Evolutionary conservation across 345 rosid genomes (phyloP).

Genomic region (Carallia pectinifolia): DNA sequence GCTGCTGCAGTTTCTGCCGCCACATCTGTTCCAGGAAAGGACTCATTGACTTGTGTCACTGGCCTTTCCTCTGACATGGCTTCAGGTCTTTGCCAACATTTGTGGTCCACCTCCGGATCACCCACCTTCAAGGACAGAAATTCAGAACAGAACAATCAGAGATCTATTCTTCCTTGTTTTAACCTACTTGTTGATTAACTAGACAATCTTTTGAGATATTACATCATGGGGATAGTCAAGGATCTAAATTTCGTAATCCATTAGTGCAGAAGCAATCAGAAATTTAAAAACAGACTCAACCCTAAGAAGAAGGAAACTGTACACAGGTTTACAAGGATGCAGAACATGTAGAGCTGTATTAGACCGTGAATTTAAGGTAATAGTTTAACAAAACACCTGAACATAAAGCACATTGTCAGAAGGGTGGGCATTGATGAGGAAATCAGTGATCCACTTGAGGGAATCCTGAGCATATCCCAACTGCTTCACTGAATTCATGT

Average conservation of each 20-base stretch:
- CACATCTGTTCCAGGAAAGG: constrained; percentile 23
- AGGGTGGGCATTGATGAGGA: constrained; percentile 28
- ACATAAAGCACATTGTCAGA: constrained; percentile 19
- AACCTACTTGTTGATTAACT: no score
- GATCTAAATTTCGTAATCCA: no score
- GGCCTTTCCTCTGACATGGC: constrained; percentile 21
- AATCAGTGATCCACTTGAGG: constrained; percentile 32
- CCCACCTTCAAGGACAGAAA: constrained; percentile 19
- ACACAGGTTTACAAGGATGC: not conserved
- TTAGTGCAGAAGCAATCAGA: no score
- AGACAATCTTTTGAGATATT: no score
- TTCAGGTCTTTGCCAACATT: constrained; percentile 31
- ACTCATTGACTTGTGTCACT: constrained; percentile 13
- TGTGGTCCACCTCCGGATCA: constrained; percentile 28
- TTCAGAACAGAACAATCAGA: not conserved
- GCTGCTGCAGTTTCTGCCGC: constrained; percentile 37
- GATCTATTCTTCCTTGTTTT: no score
- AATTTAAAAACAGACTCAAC: no score
- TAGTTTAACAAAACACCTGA: constrained; percentile 10
- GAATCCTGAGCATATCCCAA: constrained; percentile 23
- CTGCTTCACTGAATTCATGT: constrained; percentile 21
- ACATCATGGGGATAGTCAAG: no score
- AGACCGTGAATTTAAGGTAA: not conserved
- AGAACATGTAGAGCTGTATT: no score
- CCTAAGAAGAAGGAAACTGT: not conserved